phyloP scores from a whole-genome alignment of 805 yeast species.

The Candida sphagnicola region DNA sequence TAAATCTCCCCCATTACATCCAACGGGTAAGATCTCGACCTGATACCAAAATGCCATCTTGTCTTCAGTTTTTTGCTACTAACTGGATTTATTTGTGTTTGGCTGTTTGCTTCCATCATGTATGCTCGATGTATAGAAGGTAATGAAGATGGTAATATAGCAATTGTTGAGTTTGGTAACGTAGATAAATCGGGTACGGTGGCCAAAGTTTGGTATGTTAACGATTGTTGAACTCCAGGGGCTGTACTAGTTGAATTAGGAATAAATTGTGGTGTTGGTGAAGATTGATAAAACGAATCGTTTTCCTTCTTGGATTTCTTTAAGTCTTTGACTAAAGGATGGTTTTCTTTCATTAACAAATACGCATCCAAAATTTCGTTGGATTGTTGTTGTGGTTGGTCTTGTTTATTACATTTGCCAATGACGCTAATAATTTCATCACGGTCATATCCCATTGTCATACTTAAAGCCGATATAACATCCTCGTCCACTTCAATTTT shows the following conservation, averaged over 20 bases:
- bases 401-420: conserved; percentile 42
- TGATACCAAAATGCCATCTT: conserved; percentile 97
- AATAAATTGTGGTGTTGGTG: conserved; percentile 51
- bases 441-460: conserved; percentile 85
- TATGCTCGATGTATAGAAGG: conserved; percentile 93
- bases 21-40: conserved; percentile 92
- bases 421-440: conserved; percentile 79
- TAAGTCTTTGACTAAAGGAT: conserved; percentile 61
- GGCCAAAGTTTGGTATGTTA: conserved; percentile 45
- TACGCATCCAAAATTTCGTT: conserved; percentile 87
- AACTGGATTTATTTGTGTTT: conserved; percentile 41
- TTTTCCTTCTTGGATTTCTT: conserved; percentile 49
- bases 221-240: conserved; percentile 42
- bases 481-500: conserved; percentile 63
- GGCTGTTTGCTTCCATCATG: conserved; percentile 56
- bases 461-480: conserved; percentile 67
- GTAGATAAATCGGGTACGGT: conserved; percentile 45
- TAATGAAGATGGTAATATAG: conserved; percentile 87
- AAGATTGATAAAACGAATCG: conserved; percentile 56
- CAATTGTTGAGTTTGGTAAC: conserved; percentile 76
- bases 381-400: conserved; percentile 26
- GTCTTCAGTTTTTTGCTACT: conserved; percentile 84
- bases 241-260: conserved; percentile 26
- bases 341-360: conserved; percentile 75
- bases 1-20: conserved; percentile 99